Evolutionary conservation across 2,329 filamentous ascomycete species (phyloP).

Genomic region (Emydomyces testavorans): DNA sequence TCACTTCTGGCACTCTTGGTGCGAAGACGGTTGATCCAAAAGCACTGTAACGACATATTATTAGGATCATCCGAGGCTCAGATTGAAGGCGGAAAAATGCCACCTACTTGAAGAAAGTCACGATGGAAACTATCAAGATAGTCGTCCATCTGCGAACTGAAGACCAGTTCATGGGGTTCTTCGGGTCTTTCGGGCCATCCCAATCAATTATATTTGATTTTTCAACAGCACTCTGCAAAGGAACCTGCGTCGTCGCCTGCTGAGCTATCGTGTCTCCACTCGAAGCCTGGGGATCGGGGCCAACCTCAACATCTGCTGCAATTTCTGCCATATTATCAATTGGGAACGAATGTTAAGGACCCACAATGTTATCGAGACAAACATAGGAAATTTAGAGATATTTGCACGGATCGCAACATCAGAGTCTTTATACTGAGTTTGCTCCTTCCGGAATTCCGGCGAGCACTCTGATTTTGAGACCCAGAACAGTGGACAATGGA

Average conservation of each 20-base stretch:
- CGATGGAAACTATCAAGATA: slow-evolving; percentile 9
- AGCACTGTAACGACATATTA: slow-evolving; percentile 15
- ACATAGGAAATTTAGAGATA: neutral
- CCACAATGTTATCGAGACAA: neutral
- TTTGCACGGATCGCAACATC: neutral
- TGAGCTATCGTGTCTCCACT: neutral
- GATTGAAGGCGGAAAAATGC: neutral
- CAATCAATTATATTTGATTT: slow-evolving; percentile 19
- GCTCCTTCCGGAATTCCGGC: neutral
- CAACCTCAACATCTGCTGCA: neutral
- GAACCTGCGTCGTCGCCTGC: neutral
- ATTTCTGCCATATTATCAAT: neutral
- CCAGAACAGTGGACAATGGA: neutral
- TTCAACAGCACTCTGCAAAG: neutral
- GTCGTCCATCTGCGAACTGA: slow-evolving; percentile 6
- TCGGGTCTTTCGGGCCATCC: slow-evolving; percentile 20
- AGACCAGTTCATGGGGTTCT: slow-evolving; percentile 23
- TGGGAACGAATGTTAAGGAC: neutral
- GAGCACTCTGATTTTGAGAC: neutral
- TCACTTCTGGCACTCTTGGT: slow-evolving; percentile 26
- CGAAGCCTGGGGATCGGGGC: neutral
- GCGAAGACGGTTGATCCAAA: slow-evolving; percentile 14
- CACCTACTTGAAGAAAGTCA: slow-evolving; percentile 13
- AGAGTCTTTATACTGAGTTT: neutral
- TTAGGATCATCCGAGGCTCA: neutral